Evolutionary conservation across 441 rosid species (phyloP).

Genomic region (Mallotus japonicus): DNA sequence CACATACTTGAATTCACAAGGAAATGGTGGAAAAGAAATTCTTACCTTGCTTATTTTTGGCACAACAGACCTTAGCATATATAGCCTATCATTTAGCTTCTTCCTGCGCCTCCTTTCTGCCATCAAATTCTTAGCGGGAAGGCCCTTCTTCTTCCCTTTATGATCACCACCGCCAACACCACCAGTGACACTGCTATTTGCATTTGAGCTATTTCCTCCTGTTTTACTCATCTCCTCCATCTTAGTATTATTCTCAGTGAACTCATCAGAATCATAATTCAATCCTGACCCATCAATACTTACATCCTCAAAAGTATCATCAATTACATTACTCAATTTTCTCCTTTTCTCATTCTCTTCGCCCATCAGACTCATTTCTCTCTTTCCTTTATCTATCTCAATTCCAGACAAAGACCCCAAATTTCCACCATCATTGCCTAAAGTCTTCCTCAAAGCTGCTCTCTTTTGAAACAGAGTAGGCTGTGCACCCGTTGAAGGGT

Average conservation of each 20-base stretch:
- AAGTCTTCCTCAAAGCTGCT: slow-evolving; percentile 56
- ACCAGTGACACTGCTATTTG: slow-evolving; percentile 39
- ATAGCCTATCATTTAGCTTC: slow-evolving; percentile 73
- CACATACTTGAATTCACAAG: slow-evolving; percentile 34
- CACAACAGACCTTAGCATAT: slow-evolving; percentile 69
- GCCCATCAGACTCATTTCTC: slow-evolving; percentile 28
- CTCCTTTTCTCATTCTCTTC: slow-evolving; percentile 41
- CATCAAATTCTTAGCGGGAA: slow-evolving; percentile 74
- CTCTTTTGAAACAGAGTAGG: slow-evolving; percentile 72
- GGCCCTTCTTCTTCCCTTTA: slow-evolving; percentile 60
- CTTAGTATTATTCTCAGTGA: slow-evolving; percentile 37
- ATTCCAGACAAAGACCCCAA: slow-evolving; percentile 30
- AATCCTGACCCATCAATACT: slow-evolving; percentile 54
- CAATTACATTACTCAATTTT: slow-evolving; percentile 24
- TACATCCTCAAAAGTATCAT: slow-evolving; percentile 42
- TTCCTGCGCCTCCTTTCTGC: slow-evolving; percentile 72
- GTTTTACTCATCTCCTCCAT: slow-evolving; percentile 40
- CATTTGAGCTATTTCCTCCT: slow-evolving; percentile 51
- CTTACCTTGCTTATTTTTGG: slow-evolving; percentile 77
- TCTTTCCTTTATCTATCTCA: slow-evolving; percentile 45
- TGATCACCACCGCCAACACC: slow-evolving; percentile 39
- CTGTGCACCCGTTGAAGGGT: slow-evolving; percentile 59
- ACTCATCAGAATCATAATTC: slow-evolving; percentile 62
- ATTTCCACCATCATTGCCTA: slow-evolving; percentile 35
- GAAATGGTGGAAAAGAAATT: slow-evolving; percentile 26